Evolutionary conservation across 768 basidiomycete genomes (phyloP), one percentile per base, ranked within the genome.

Genomic region (Mycena chlorophos): DNA sequence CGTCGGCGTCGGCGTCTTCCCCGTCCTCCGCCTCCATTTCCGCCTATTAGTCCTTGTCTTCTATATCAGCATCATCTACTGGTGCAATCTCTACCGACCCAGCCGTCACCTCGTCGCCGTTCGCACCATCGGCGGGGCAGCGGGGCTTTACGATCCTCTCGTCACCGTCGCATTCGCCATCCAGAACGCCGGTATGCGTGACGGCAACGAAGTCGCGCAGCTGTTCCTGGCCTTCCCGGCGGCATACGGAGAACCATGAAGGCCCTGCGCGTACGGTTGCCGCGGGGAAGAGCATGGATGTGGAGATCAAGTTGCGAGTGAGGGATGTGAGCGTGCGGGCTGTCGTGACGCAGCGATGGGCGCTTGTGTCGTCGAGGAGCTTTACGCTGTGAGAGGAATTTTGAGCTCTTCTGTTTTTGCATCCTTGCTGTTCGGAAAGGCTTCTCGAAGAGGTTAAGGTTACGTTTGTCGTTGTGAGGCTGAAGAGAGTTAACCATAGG

Each of bases 81-180:
- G n/a, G n/a, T n/a, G n/a, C n/a, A 17, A 57, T 42, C 37, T 55
- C 48, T 12, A 30, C 40, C 2, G 23, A 23, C 31, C 26, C 40
- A 2, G 31, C 38, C 19, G 63, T 51, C 16, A 48, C 47, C 27
- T 47, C 48, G 16, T 60, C 42, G 5, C 46, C 51, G 17, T 27
- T 50, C 17, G 39, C 27, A 34, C 65, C 37, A 56, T 51, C 46
- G 43, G 22, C 4, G 14, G 31, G 2, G 31, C 43, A 17, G 20
- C 47, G 43, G 29, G 62, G 55, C 63, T 73, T 26, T 69, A 72
- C 55, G 61, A 64, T 37, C 47, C 58, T 20, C 65, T 65, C n/a
- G 61, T 68, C 48, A 65, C 57, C 10, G 67, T 74, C 16, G 63
- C 67, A 12, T 75, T 75, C 52, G 60, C 61, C 4, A 55, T 74